Evolutionary conservation across 1,139 yeast species (phyloP).

Genomic region (Scheffersomyces parashehatae): DNA sequence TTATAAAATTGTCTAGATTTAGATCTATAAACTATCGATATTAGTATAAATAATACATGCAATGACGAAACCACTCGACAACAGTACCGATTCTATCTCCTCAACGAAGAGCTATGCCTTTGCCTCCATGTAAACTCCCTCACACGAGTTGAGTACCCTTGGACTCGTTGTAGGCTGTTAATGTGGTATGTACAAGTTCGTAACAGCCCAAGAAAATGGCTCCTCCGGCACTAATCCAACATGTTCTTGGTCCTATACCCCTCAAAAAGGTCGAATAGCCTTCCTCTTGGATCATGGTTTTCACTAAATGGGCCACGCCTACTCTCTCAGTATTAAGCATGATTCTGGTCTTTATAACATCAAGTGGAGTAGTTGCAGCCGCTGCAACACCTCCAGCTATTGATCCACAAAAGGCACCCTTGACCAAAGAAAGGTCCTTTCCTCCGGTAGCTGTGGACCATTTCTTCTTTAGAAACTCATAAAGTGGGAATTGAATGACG

Average conservation of each 20-base stretch:
- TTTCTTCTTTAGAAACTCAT: constrained; percentile 71
- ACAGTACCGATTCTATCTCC: no score
- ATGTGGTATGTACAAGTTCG: constrained; percentile 58
- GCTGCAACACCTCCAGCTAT: constrained; percentile 96
- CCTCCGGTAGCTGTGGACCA: constrained; percentile 41
- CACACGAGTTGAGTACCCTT: no score
- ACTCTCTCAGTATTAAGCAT: constrained; percentile 68
- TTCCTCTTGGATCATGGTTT: constrained; percentile 56
- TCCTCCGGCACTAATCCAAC: constrained; percentile 99
- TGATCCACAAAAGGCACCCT: constrained; percentile 94
- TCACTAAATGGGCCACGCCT: constrained; percentile 47
- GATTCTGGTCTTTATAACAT: constrained; percentile 86
- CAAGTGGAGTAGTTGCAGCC: constrained; percentile 90
- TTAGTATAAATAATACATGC: no score
- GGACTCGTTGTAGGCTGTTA: constrained; percentile 6
- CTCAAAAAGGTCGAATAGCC: constrained; percentile 68
- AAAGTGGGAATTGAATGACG: constrained; percentile 89
- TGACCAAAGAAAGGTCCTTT: constrained; percentile 54
- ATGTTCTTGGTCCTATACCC: constrained; percentile 92
- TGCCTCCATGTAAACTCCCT: no score
- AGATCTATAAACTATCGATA: no score
- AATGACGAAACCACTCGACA: no score
- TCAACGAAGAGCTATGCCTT: no score
- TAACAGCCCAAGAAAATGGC: constrained; percentile 95
- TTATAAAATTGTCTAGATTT: no score